These are phyloP conservation scores for Salix koriyanagi DNA, from an alignment of 345 rosid species.

Conservation along the genomic window DNA sequence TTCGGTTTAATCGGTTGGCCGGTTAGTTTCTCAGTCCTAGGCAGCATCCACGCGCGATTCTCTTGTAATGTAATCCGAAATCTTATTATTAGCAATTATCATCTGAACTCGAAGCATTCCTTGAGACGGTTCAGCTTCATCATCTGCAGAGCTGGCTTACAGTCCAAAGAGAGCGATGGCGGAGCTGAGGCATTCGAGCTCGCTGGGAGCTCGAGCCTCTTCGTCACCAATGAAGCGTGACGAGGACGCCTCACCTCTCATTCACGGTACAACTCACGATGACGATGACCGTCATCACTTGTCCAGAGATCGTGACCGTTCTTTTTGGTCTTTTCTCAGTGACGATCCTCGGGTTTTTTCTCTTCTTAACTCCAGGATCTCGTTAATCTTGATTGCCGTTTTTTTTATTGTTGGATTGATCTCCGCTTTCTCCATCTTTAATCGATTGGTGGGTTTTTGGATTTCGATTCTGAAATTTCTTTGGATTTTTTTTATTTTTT, in stretches of 20 bases:
- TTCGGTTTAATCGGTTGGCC: too few relatives aligned
- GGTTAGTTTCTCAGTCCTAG: too few relatives aligned
- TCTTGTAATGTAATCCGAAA: too few relatives aligned
- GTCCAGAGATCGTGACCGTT: slow-evolving; percentile 77
- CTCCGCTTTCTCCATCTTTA: slow-evolving; percentile 60
- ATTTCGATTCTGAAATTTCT: not conserved
- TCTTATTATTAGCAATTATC: too few relatives aligned
- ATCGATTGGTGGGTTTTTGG: slow-evolving; percentile 54
- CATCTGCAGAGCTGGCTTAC: slow-evolving; percentile 17
- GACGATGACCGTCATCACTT: slow-evolving; percentile 39
- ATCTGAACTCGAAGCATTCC: not conserved
- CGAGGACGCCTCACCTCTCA: slow-evolving; percentile 74
- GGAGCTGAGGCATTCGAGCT: slow-evolving; percentile 93
- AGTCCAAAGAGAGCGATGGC: slow-evolving; percentile 71
- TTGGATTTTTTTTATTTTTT: not conserved
- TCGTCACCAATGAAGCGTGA: slow-evolving; percentile 89
- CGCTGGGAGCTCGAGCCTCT: slow-evolving; percentile 73
- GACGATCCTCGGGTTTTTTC: slow-evolving; percentile 77
- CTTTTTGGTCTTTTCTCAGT: slow-evolving; percentile 60
- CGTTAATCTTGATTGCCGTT: slow-evolving; percentile 42
- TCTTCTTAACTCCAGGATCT: slow-evolving; percentile 52
- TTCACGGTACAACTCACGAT: slow-evolving; percentile 44
- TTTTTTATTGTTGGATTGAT: slow-evolving; percentile 56
- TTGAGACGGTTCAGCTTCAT: not conserved
- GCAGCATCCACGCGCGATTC: too few relatives aligned